Evolutionary conservation across 805 yeast genomes (phyloP), one percentile per base, ranked within the genome.

Genomic region (Lipomyces spencermartinsiae): DNA sequence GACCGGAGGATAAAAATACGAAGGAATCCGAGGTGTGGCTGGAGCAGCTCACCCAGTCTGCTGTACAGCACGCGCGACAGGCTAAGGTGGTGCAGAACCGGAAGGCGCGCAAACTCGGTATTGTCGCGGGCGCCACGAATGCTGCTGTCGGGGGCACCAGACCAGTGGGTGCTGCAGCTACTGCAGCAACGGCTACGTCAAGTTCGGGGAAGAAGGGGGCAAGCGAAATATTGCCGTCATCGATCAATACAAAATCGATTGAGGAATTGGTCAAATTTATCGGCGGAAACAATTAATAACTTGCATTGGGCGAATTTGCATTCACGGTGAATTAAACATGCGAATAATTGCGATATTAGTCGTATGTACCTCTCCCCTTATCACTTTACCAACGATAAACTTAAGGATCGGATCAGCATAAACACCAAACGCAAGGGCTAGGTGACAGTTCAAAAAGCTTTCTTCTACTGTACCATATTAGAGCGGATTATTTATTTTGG

Each of bases 191-290:
- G 22, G 54, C 62, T 16, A 29, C 74, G 31, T 58, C 35, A 14
- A 34, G 37, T 39, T 59, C 70, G 43, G 35, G 25, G 19, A 33
- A 54, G 10, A 58, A 31, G 14, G 54, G 33, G 25, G 39, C 49
- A 4, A 68, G 62, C 8, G 59, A 64, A 79, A 82, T 63, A 25
- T 5, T 39, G 51, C 72, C 72, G 35, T 56, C 64, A 22, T 25
- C 68, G 35, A 55, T 69, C 34, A 66, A 69, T 59, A 63, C 69
- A 12, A 84, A 88, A 78, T 86, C 92, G 22, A 84, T 91, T 63
- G 94, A 89, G 63, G 96, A 90, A 68, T 83, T 91, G 67, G 80
- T 91, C 79, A 82, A 83, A 68, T 91, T 87, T 75, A 89, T 91
- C 74, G 89, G 88, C 77, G 94, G 94, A 43, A 43, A n/a, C 49